These are phyloP conservation scores for Phytophthora vignae DNA, from an alignment of 352 stramenopile species.

Conservation along the genomic window DNA sequence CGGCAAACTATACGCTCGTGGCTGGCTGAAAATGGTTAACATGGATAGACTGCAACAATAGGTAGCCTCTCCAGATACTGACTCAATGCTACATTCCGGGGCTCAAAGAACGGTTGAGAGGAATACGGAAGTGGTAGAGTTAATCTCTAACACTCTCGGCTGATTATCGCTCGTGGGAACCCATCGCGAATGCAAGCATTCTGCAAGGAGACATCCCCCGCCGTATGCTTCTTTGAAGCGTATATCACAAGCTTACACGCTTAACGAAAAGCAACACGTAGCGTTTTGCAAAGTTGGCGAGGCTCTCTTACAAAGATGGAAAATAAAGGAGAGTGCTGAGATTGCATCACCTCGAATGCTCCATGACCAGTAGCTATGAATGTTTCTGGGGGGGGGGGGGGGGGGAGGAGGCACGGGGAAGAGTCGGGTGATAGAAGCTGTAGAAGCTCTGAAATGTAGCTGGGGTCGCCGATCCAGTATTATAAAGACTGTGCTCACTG, in stretches of 20 bases:
- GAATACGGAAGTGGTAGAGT: neutral
- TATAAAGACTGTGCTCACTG: constrained; percentile 2
- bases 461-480: neutral
- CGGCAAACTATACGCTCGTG: too few relatives aligned
- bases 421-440: neutral
- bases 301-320: neutral
- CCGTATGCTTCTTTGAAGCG: neutral
- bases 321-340: neutral
- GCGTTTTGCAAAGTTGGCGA: neutral
- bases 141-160: neutral
- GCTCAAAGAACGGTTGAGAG: neutral
- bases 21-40: too few relatives aligned
- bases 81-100: neutral
- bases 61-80: neutral
- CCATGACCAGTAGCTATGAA: neutral
- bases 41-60: neutral
- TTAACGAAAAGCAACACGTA: neutral
- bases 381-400: neutral
- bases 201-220: neutral
- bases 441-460: neutral
- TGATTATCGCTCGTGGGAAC: neutral
- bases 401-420: neutral
- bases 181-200: neutral
- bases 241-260: neutral
- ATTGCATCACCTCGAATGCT: neutral